Conservation (phyloP, 2,329 filamentous ascomycete species). For the Helicocarpus griseus region DNA sequence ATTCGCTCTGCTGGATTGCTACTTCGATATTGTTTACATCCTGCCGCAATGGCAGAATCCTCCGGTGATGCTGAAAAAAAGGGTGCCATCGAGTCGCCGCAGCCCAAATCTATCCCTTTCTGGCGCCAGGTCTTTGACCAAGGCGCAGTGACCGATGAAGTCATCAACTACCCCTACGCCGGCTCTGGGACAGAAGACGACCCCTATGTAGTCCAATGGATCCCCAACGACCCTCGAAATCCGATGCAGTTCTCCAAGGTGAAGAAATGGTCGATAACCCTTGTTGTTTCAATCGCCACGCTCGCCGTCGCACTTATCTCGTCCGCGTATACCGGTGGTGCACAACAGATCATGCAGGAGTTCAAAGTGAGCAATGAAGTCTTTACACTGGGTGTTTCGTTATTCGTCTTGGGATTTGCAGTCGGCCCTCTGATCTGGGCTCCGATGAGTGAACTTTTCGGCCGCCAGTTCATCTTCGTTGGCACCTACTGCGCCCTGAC, state of each 20-base stretch:
- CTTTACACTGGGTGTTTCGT: conserved; percentile 38
- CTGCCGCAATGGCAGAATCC: background rate
- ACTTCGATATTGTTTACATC: background rate
- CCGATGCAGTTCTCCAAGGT: conserved; percentile 48
- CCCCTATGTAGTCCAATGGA: conserved; percentile 60
- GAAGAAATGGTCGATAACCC: conserved; percentile 58
- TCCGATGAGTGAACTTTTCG: conserved; percentile 55
- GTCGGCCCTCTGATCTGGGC: conserved; percentile 57
- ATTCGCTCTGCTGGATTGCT: too few species aligned
- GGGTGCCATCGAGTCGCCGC: background rate
- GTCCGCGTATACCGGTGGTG: conserved; percentile 49
- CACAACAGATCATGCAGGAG: conserved; percentile 47
- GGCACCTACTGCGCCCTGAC: conserved; percentile 47
- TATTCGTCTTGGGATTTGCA: conserved; percentile 46
- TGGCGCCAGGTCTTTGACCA: conserved; percentile 49
- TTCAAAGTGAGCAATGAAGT: conserved; percentile 40
- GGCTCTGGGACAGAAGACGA: conserved; percentile 57
- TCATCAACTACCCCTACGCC: conserved; percentile 46
- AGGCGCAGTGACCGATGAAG: conserved; percentile 47
- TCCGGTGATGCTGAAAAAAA: background rate
- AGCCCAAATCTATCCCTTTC: conserved; percentile 24
- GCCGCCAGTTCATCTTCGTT: conserved; percentile 50
- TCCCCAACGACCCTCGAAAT: conserved; percentile 57
- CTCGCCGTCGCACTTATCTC: conserved; percentile 61
- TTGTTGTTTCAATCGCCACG: conserved; percentile 55